Evolutionary conservation across 2,329 filamentous ascomycete genomes (phyloP).

Genomic region (Myotisia sp.): DNA sequence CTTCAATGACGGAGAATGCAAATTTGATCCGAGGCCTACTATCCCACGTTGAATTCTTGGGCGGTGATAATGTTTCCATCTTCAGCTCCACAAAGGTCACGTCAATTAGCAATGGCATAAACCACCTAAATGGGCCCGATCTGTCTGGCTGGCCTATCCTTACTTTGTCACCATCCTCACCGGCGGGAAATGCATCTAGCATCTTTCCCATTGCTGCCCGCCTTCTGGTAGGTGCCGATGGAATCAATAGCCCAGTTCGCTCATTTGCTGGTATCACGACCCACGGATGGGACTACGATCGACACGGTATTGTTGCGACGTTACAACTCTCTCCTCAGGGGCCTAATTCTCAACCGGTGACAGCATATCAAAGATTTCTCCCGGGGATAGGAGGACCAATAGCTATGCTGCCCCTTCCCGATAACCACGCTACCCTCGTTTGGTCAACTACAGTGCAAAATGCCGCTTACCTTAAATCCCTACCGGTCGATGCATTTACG

Average conservation of each 20-base stretch:
- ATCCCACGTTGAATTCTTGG: slow-evolving; percentile 54
- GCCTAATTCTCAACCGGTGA: slow-evolving; percentile 39
- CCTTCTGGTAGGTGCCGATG: slow-evolving; percentile 82
- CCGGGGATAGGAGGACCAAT: slow-evolving; percentile 66
- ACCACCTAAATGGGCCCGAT: slow-evolving; percentile 54
- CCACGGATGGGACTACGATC: slow-evolving; percentile 82
- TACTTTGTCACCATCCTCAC: slow-evolving; percentile 46
- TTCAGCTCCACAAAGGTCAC: slow-evolving; percentile 67
- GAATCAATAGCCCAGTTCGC: slow-evolving; percentile 85
- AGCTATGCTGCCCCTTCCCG: slow-evolving; percentile 78
- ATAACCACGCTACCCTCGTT: slow-evolving; percentile 69
- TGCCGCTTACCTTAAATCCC: slow-evolving; percentile 62
- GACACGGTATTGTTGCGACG: slow-evolving; percentile 84
- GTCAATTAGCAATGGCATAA: slow-evolving; percentile 59
- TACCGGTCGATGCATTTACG: slow-evolving; percentile 58
- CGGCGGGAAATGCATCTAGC: slow-evolving; percentile 18
- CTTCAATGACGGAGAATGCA: slow-evolving; percentile 91
- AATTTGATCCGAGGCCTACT: slow-evolving; percentile 74
- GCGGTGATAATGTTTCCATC: slow-evolving; percentile 44
- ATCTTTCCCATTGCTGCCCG: slow-evolving; percentile 56
- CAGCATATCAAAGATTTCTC: slow-evolving; percentile 88
- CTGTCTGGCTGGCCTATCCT: slow-evolving; percentile 80
- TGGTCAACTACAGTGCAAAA: slow-evolving; percentile 83
- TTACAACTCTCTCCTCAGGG: slow-evolving; percentile 48
- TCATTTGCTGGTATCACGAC: slow-evolving; percentile 75